A percentile compares a stretch with the other conserved stretches of the same genome.
phyloP scores from a whole-genome alignment of 1,284 basidiomycete species.

The Trichosporon faecale region DNA sequence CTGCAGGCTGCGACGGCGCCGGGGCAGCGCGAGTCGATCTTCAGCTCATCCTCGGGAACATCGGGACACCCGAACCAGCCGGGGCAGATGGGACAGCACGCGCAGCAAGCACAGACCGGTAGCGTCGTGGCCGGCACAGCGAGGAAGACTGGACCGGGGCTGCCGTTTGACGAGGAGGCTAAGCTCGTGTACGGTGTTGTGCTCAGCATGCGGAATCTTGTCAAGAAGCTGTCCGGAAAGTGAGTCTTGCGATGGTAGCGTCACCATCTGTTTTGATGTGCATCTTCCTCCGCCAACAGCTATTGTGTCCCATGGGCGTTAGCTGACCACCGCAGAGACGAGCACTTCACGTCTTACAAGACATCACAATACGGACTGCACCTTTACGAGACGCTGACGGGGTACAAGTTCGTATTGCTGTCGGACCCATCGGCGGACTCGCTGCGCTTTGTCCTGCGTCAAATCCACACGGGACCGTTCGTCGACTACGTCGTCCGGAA shows the following conservation, averaged over 20 bases:
- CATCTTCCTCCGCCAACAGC: too few relatives aligned
- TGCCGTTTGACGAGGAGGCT: constrained; percentile 94
- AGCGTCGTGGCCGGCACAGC: constrained; percentile 13
- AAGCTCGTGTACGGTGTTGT: constrained; percentile 97
- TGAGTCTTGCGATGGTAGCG: constrained; percentile 47
- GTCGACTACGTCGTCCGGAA: constrained; percentile 90
- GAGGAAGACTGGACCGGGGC: constrained; percentile 37
- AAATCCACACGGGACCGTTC: constrained; percentile 92
- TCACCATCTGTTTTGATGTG: too few relatives aligned
- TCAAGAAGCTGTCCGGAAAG: constrained; percentile 87
- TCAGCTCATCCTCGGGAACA: constrained; percentile 20
- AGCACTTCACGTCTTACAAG: constrained; percentile 84
- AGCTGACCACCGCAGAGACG: constrained; percentile 60
- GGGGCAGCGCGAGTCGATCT: constrained; percentile 35
- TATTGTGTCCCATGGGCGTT: too few relatives aligned
- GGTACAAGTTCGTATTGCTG: constrained; percentile 93
- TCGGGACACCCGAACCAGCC: neutral
- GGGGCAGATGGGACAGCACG: neutral
- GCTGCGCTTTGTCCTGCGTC: constrained; percentile 75
- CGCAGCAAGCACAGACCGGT: neutral
- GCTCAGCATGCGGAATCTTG: constrained; percentile 86
- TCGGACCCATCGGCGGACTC: constrained; percentile 80
- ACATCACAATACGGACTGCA: constrained; percentile 93
- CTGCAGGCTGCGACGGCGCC: constrained; percentile 53
- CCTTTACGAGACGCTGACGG: constrained; percentile 84